Evolutionary conservation across 192 early-diverging fungal genomes (phyloP), one percentile per base, ranked within the genome.

Genomic region (Oehlia diaphana): DNA sequence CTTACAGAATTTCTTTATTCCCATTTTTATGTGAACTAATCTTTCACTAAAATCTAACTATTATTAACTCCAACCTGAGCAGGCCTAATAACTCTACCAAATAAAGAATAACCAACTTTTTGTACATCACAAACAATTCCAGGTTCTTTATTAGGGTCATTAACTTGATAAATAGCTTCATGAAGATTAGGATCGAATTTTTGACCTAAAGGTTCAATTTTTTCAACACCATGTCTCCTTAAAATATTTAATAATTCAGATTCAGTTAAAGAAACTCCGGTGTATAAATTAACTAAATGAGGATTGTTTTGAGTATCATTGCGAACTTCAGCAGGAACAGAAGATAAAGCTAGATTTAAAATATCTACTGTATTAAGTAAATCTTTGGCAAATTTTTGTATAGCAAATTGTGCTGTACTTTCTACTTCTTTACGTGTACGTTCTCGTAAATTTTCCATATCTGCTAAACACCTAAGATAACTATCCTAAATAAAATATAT

Each of bases 351-450:
- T 81, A 99, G 87, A 74, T 86, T 87, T 64, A 99, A 88, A 44
- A 98, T 92, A 83, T 99, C 98, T 21, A 93, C 95, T 1, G 94
- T 95, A 44, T 94, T 92, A 9, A 99, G 84, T 42, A 99, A 86
- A 81, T 99, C 97, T 86, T 96, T 98, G 81, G 97, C 97, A 82
- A 99, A 99, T 89, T 97, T 97, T 86, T 95, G 95, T 81, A 99
- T 96, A 1, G 98, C 95, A 87, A 92, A 99, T 10, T 91, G 85
- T 63, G 93, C 90, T 68, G 92, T 90, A 47, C 90, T 89, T 28
- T 93, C 91, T 14, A 97, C 87, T 83, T 99, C 98, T 77, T 89
- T 91, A 81, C 93, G 92, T 50, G 94, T 93, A 50, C 97, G 92
- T 75, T 91, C 90, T 47, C 97, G 94, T 35, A 99, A 83, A 88